Conservation (phyloP, 805 yeast genomes). For the Candida mattraensis region DNA sequence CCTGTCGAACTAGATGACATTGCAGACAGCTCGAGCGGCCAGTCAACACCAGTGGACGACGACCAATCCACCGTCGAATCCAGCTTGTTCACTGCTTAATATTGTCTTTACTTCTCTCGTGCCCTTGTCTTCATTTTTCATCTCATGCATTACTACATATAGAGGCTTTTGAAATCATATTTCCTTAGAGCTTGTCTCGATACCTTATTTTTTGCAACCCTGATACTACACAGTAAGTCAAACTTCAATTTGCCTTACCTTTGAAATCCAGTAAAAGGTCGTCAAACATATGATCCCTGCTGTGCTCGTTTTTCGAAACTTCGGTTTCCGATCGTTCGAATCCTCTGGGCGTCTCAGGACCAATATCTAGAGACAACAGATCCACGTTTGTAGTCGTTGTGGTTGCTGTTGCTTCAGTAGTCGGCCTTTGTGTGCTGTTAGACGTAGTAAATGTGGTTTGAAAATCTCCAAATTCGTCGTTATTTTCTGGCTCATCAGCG, state of each 20-base stretch:
- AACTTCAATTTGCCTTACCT: conserved; percentile 3
- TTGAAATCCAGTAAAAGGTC: conserved; percentile 17
- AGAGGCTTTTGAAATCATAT: neutral
- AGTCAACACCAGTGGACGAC: conserved; percentile 23
- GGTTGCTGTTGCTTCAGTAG: conserved; percentile 1
- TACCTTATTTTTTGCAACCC: neutral
- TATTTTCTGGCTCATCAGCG: conserved; percentile 13
- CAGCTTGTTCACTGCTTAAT: conserved; percentile 19
- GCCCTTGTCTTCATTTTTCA: neutral
- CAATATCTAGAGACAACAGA: conserved; percentile 4
- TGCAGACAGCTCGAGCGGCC: conserved; percentile 21
- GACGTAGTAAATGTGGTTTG: conserved; percentile 13
- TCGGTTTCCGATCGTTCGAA: too few relatives aligned
- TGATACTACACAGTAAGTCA: neutral
- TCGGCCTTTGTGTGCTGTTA: conserved; percentile 3
- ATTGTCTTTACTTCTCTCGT: neutral
- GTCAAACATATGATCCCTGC: conserved; percentile 15
- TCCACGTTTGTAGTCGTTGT: conserved; percentile 1
- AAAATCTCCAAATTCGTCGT: conserved; percentile 29
- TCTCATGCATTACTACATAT: conserved; percentile 3
- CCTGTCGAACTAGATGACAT: conserved; percentile 20
- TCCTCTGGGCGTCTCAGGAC: neutral
- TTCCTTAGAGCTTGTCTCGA: neutral
- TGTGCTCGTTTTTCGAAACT: too few relatives aligned
- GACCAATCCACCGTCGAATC: conserved; percentile 20